Evolutionary conservation across 1,284 basidiomycete genomes (phyloP), one percentile per base, ranked within the genome.

Genomic region (Ustilago shanxiensis): DNA sequence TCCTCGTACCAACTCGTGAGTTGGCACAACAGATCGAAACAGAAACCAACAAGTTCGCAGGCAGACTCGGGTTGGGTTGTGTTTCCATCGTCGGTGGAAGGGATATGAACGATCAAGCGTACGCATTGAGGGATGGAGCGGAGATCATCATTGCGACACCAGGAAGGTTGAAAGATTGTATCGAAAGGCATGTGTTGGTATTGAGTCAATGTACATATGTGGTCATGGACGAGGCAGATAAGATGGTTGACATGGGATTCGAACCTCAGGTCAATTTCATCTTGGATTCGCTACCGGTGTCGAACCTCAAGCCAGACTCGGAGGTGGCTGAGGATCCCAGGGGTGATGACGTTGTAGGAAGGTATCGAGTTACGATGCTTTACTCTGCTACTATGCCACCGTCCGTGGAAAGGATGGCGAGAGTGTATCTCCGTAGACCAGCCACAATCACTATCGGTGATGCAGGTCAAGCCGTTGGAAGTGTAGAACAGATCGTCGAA

Each of bases 361-460:
- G 49, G 78, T 81, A 78, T 24, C 74, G 79, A 37, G 84, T 82
- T 16, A 84, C 82, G 4, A 93, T 60, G 93, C 91, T 99, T 77
- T 99, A 98, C 89, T 95, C 94, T 13, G 96, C 96, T 16, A 99
- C 96, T 18, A 99, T 99, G 97, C 96, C 97, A 9, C 90, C 96
- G 13, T 92, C 93, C 0, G 97, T 99, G 41, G 96, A 99, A 85
- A 90, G 96, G 18, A 88, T 99, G 60, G 93, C 97, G 16, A 90
- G 94, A 83, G 98, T 96, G 85, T 99, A 98, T 85, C 89, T 99
- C 24, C 91, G 91, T 80, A 91, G 91, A 77, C 95, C 96, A 6
- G 97, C 97, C 1, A 91, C 94, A 14, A 96, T 99, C 83, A 97
- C 95, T 6, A 98, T 99, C 79, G 96, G 96, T 87, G 95, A 95